Percentiles rank a stretch among this genome's conserved stretches.
Conservation (phyloP, 306 rosid species). For the Dicorynia guianensis region DNA sequence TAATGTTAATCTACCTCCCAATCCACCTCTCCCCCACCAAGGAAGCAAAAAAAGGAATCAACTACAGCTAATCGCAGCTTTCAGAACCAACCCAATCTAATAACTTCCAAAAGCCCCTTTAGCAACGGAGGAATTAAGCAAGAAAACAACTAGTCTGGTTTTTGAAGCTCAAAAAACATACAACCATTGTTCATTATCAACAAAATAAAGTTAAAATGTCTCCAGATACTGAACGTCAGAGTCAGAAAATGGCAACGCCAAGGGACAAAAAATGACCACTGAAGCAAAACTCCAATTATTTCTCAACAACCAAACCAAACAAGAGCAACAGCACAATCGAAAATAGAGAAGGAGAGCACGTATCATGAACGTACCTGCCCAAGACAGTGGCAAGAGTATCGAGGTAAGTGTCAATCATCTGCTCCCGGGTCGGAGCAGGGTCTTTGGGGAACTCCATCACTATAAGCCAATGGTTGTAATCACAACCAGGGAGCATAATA, state of each 20-base stretch:
- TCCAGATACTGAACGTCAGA: not conserved
- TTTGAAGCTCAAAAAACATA: not conserved
- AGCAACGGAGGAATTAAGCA: not conserved
- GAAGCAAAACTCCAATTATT: no score
- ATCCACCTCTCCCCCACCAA: no score
- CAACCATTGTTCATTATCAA: not conserved
- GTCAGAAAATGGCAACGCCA: no score
- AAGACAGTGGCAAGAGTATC: conserved; percentile 83
- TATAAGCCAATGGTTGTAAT: conserved; percentile 93
- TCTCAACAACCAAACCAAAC: not conserved
- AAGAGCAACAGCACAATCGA: not conserved
- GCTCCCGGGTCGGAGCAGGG: conserved; percentile 88
- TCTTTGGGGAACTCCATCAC: conserved; percentile 98
- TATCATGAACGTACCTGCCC: conserved; percentile 68
- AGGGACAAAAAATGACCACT: no score
- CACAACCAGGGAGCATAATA: conserved; percentile 95
- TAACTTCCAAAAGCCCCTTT: not conserved
- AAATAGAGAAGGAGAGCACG: not conserved
- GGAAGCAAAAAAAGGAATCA: no score
- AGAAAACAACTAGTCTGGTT: not conserved
- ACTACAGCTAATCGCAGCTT: not conserved
- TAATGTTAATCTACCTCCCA: not conserved
- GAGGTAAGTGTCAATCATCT: conserved; percentile 94
- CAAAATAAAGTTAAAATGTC: not conserved
- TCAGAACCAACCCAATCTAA: not conserved